Conservation (phyloP, 192 early-diverging fungal species). For the Pilaira anomala region DNA sequence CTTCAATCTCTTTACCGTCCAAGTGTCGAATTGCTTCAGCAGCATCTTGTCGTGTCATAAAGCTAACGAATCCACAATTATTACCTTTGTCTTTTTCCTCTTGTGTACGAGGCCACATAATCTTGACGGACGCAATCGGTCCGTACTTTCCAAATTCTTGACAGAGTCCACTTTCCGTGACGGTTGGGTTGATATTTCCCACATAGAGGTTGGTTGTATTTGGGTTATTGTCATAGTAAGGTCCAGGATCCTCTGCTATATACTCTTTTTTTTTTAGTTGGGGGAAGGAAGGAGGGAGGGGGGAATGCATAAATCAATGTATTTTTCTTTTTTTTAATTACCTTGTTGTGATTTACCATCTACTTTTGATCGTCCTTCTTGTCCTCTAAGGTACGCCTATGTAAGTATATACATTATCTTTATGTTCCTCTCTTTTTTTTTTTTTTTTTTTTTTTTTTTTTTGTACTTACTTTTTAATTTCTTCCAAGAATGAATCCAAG, state of each 20-base stretch:
- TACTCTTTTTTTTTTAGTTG: not conserved
- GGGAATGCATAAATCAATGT: not conserved
- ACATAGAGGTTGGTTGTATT: constrained; percentile 84
- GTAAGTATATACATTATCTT: not conserved
- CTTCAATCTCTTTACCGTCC: constrained; percentile 64
- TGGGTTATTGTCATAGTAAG: constrained; percentile 71
- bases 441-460: too few relatives aligned
- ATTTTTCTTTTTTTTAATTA: not conserved
- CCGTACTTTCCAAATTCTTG: constrained; percentile 77
- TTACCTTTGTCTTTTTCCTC: constrained; percentile 76
- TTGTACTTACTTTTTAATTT: constrained; percentile 72
- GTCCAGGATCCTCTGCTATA: constrained; percentile 33
- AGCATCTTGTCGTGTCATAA: constrained; percentile 76
- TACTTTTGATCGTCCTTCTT: constrained; percentile 60
- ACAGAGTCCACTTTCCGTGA: constrained; percentile 70
- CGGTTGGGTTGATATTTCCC: constrained; percentile 70
- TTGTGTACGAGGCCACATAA: constrained; percentile 92
- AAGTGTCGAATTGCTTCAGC: constrained; percentile 65
- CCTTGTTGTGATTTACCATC: constrained; percentile 32
- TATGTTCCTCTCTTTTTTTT: not conserved
- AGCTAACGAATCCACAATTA: constrained; percentile 88
- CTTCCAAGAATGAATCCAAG: constrained; percentile 80
- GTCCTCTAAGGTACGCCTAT: constrained; percentile 50
- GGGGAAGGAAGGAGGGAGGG: not conserved
- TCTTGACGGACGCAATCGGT: constrained; percentile 87